phyloP scores from a whole-genome alignment of 495 filamentous ascomycete species.

The Chaetomidium leptoderma region DNA sequence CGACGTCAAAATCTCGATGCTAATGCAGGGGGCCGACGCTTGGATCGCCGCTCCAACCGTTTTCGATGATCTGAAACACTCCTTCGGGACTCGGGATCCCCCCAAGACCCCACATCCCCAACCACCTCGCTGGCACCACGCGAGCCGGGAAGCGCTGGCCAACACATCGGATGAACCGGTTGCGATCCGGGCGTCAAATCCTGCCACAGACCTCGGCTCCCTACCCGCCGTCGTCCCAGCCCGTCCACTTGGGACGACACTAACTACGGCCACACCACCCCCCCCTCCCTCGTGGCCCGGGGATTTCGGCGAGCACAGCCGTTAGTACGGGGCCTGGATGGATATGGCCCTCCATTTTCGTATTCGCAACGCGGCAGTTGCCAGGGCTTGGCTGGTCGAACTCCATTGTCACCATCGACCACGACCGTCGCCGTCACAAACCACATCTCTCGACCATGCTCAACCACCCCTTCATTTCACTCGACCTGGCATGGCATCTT shows the following conservation, averaged over 20 bases:
- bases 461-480: not conserved
- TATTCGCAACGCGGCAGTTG: slow-evolving; percentile 5
- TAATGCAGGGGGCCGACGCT: slow-evolving; percentile 30
- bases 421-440: too few species aligned
- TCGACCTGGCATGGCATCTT: not conserved
- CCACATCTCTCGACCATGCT: not conserved
- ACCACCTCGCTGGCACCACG: slow-evolving; percentile 10
- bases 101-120: slow-evolving; percentile 5
- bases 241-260: not conserved
- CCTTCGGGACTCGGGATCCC: slow-evolving; percentile 13
- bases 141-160: not conserved
- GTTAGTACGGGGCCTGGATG: slow-evolving; percentile 1
- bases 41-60: slow-evolving; percentile 23
- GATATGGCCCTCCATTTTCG: not conserved
- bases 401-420: too few species aligned
- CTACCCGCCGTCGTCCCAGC: slow-evolving; percentile 5
- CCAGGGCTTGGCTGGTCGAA: not conserved
- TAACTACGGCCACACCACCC: slow-evolving; percentile 5
- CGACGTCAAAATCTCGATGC: slow-evolving; percentile 28
- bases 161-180: not conserved
- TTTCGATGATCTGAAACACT: slow-evolving; percentile 26
- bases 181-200: not conserved
- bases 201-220: not conserved
- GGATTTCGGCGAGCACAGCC: not conserved
- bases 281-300: not conserved